Base-by-base conservation (phyloP, 371 early-diverging fungal species). In the Mucor plumbeus region DNA sequence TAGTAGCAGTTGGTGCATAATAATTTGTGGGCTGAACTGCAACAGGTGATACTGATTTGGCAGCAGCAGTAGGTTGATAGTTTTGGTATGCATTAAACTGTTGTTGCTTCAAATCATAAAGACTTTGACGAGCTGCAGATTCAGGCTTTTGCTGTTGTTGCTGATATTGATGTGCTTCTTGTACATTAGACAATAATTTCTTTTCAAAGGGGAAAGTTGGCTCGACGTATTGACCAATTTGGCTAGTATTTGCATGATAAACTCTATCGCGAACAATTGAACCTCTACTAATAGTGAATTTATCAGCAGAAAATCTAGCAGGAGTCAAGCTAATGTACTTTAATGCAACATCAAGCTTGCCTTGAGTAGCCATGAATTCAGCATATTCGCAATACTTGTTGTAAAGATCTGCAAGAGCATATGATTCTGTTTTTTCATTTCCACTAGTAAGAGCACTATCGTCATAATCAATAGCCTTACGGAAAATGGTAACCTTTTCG, bases 401-500 rank as follows among this genome's bases (percentile, higher is more conserved):
- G 73, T 96, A 97, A 35, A 97, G 81, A 0, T 86, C 68, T 3
- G 88, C 85, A 55, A 96, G 79, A 1, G 82, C 69, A 70, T 77
- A 88, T 53, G 53, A 26, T 21, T 75, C 70, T 39, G 71, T 74
- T 10, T 73, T 65, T 31, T 65, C 68, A 13, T 76, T 58, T n/a
- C 92, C 92, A 19, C 11, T 11, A 11, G 87, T 86, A 13, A 70
- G 34, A 13, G 58, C 60, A 1, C 34, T 17, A 44, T 81, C 79
- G 61, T 76, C 72, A 76, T 90, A 97, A 40, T 90, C 88, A 59
- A 96, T 92, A 0, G 96, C 96, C 61, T 90, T 90, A 38, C 94
- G 85, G 86, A 95, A 95, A 5, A 97, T 89, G 6, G 94, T 87
- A 26, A 96, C 88, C 76, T 95, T 95, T 72, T 97, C 97, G 39